These are phyloP conservation scores for Aphanomyces invadans DNA, from an alignment of 352 stramenopile species.

Conservation along the genomic window DNA sequence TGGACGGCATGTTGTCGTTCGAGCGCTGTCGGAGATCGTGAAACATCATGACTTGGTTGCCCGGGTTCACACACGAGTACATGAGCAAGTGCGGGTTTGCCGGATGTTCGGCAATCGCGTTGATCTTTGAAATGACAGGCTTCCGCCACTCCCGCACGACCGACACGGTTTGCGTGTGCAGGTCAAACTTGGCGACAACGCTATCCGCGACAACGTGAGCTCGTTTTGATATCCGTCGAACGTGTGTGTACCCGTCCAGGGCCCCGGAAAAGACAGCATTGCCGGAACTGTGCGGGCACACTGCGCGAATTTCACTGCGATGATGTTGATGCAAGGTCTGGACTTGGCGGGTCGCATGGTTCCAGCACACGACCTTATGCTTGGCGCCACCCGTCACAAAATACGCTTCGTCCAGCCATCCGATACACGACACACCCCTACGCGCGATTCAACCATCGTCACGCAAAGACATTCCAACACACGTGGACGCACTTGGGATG, in stretches of 20 bases:
- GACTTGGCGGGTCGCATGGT: slow-evolving; percentile 35
- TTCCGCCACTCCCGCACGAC: slow-evolving; percentile 44
- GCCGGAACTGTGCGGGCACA: slow-evolving; percentile 72
- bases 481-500: slow-evolving; percentile 16
- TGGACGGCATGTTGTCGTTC: slow-evolving; percentile 43
- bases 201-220: too few species aligned
- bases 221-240: too few species aligned
- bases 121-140: slow-evolving; percentile 76
- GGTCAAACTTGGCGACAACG: slow-evolving; percentile 59
- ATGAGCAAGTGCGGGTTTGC: slow-evolving; percentile 76
- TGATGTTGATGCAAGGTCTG: slow-evolving; percentile 64
- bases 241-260: slow-evolving; percentile 56
- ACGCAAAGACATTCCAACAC: too few species aligned
- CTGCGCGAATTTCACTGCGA: slow-evolving; percentile 58
- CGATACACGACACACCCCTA: slow-evolving; percentile 18
- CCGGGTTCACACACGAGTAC: slow-evolving; percentile 59
- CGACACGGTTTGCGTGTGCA: slow-evolving; percentile 29
- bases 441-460: too few species aligned
- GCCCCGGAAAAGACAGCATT: slow-evolving; percentile 58
- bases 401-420: slow-evolving; percentile 7
- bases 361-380: slow-evolving; percentile 67
- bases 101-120: slow-evolving; percentile 69
- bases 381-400: slow-evolving; percentile 66
- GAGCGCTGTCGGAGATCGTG: slow-evolving; percentile 56
- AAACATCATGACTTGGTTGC: slow-evolving; percentile 58